Evolutionary conservation across 1,284 basidiomycete species (phyloP).

Genomic region (Apiotrichum brassicae): DNA sequence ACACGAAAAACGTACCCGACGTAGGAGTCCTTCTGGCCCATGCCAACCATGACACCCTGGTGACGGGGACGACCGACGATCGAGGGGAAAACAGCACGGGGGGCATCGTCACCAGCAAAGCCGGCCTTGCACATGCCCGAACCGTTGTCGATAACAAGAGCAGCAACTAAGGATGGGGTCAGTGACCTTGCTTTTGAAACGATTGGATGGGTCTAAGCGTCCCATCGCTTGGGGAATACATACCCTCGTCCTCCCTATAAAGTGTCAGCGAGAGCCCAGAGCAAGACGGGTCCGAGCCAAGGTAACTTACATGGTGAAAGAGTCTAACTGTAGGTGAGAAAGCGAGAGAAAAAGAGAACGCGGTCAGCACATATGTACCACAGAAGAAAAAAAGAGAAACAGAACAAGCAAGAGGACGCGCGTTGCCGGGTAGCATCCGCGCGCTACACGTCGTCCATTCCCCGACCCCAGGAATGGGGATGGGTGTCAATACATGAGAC

Average conservation of each 20-base stretch:
- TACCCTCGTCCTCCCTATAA: constrained; percentile 43
- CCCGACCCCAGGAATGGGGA: too few species aligned
- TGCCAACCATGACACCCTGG: constrained; percentile 86
- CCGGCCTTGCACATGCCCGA: constrained; percentile 92
- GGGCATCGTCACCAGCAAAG: constrained; percentile 71
- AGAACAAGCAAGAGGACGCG: background rate
- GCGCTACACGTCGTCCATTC: too few species aligned
- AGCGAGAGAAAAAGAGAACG: background rate
- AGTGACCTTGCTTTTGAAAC: background rate
- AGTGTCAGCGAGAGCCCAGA: constrained; percentile 3
- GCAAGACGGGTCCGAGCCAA: too few species aligned
- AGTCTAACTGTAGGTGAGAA: constrained; percentile 7
- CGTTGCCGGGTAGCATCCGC: background rate
- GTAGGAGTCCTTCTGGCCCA: constrained; percentile 82
- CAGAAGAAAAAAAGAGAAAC: background rate
- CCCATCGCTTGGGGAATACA: constrained; percentile 8
- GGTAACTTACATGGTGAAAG: constrained; percentile 7
- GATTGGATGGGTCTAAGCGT: background rate
- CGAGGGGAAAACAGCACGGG: constrained; percentile 71
- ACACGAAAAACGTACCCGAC: constrained; percentile 57
- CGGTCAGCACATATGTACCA: background rate
- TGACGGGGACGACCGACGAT: constrained; percentile 89
- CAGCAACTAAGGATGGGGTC: constrained; percentile 32
- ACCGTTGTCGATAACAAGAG: constrained; percentile 67
- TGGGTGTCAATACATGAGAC: background rate